These are phyloP conservation scores for Plasmodium cynomolgi DNA, from an alignment of 169 alveolate genomes.

Conservation along the genomic window DNA sequence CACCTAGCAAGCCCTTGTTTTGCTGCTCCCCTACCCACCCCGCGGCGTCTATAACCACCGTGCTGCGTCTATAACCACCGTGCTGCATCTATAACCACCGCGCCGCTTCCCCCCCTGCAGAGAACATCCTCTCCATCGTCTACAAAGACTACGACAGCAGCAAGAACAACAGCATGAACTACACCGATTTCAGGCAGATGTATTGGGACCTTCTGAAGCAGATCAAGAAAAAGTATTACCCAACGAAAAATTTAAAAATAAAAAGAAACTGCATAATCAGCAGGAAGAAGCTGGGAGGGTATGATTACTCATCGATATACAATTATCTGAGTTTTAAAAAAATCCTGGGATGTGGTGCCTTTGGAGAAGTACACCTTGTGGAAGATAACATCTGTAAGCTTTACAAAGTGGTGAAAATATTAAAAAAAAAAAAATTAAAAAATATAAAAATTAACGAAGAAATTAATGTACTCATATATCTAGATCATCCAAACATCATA, in stretches of 20 bases:
- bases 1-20: background rate
- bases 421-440: conserved; percentile 70
- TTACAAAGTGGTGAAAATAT: conserved; percentile 68
- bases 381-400: conserved; percentile 75
- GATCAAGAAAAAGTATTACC: conserved; percentile 69
- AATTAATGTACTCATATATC: conserved; percentile 72
- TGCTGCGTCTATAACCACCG: background rate
- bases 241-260: conserved; percentile 69
- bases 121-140: conserved; percentile 57
- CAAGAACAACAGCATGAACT: conserved; percentile 69
- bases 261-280: conserved; percentile 73
- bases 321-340: conserved; percentile 77
- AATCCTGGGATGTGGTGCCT: conserved; percentile 82
- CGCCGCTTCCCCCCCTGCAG: background rate
- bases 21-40: too few species aligned
- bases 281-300: conserved; percentile 69
- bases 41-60: background rate
- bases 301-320: conserved; percentile 61
- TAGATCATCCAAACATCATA: conserved; percentile 94
- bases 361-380: conserved; percentile 84
- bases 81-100: background rate
- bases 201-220: conserved; percentile 72
- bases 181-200: conserved; percentile 72
- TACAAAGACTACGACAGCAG: conserved; percentile 75
- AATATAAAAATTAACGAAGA: conserved; percentile 71